Evolutionary conservation across 371 early-diverging fungal species (phyloP).

Genomic region (Vavraia culicis): DNA sequence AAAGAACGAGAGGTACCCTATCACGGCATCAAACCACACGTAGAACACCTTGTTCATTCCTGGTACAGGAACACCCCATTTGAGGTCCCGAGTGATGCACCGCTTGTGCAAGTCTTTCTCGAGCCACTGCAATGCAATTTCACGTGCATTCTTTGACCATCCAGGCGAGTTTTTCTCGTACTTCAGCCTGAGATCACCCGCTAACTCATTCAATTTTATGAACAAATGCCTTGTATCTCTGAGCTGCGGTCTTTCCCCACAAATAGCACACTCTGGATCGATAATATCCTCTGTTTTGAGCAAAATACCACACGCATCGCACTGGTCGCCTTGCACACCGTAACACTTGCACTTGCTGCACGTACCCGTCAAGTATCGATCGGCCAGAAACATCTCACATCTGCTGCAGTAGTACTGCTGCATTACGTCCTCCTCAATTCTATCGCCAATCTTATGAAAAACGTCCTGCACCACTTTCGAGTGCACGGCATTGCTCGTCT

Average conservation of each 20-base stretch:
- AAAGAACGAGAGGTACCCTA: constrained; percentile 50
- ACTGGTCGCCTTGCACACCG: constrained; percentile 95
- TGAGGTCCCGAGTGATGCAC: constrained; percentile 88
- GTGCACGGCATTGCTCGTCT: constrained; percentile 70
- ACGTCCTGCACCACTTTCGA: constrained; percentile 73
- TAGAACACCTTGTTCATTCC: constrained; percentile 88
- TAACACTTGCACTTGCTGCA: constrained; percentile 57
- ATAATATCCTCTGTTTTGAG: constrained; percentile 73
- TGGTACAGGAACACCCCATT: constrained; percentile 95
- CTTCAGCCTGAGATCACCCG: constrained; percentile 50
- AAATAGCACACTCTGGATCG: constrained; percentile 76
- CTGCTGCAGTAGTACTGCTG: constrained; percentile 78
- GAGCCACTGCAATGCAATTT: constrained; percentile 80
- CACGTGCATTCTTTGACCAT: constrained; percentile 71
- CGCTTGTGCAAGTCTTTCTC: constrained; percentile 75
- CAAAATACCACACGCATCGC: constrained; percentile 78
- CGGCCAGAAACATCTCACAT: constrained; percentile 76
- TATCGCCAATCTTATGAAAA: constrained; percentile 55
- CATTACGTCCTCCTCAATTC: constrained; percentile 52
- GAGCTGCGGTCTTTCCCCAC: constrained; percentile 48
- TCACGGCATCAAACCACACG: constrained; percentile 98
- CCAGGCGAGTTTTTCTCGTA: constrained; percentile 47
- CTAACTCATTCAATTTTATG: constrained; percentile 60
- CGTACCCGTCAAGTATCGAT: constrained; percentile 85
- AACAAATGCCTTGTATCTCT: constrained; percentile 73